Evolutionary conservation across 176 grass and related monocot genomes (phyloP).

Genomic region (Eremochloa ophiuroides): DNA sequence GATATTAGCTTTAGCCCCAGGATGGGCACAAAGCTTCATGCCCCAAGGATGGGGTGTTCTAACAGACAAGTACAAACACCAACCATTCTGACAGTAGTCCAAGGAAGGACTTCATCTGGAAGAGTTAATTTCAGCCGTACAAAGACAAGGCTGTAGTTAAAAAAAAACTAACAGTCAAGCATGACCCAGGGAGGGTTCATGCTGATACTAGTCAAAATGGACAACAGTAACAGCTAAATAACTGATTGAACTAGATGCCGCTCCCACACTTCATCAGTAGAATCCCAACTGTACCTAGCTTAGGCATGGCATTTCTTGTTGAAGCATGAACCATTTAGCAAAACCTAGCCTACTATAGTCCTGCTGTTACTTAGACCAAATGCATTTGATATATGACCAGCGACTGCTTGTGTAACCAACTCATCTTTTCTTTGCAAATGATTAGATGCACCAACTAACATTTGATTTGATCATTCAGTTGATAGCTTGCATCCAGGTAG

Average conservation of each 20-base stretch:
- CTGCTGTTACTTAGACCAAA: conserved; percentile 35
- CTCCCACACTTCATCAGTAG: conserved; percentile 34
- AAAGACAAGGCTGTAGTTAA: conserved; percentile 38
- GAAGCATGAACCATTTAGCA: conserved; percentile 49
- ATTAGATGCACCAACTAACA: conserved; percentile 53
- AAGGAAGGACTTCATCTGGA: conserved; percentile 44
- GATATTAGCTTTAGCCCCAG: conserved; percentile 70
- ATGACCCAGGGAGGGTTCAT: conserved; percentile 37
- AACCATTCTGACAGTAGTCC: conserved; percentile 52
- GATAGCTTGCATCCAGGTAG: conserved; percentile 71
- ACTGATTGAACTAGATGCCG: conserved; percentile 31
- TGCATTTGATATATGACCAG: conserved; percentile 39
- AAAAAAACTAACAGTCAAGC: conserved; percentile 50
- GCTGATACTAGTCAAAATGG: conserved; percentile 45
- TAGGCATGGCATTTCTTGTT: conserved; percentile 40
- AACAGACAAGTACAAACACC: conserved; percentile 54
- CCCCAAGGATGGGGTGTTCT: conserved; percentile 73
- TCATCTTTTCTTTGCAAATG: conserved; percentile 38
- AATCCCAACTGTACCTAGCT: conserved; percentile 47
- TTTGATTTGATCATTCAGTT: conserved; percentile 44
- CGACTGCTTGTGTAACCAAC: conserved; percentile 46
- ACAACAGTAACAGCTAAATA: conserved; percentile 38
- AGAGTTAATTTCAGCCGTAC: conserved; percentile 42
- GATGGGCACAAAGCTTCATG: conserved; percentile 71
- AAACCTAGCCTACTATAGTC: conserved; percentile 35